Evolutionary conservation across 2,329 filamentous ascomycete genomes (phyloP), one percentile per base, ranked within the genome.

Genomic region (Fusarium sp.): DNA sequence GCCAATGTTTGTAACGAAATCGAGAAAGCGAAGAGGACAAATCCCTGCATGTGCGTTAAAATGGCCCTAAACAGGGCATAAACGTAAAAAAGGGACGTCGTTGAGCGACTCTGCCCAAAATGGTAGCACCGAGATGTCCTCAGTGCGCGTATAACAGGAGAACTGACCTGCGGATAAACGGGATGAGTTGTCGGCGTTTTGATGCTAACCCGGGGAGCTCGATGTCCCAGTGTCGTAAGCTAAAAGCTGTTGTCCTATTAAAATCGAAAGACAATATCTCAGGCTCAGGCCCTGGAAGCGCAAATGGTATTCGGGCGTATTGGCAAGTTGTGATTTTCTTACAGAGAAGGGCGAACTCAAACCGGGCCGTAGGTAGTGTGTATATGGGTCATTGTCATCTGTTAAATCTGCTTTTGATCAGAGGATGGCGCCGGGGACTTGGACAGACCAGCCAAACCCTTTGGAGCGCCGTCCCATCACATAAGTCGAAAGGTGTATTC

Each of bases 401-500:
- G 12, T 5, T 6, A 20, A 20, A 2, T 33, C 8, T 33, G n/a
- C 14, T 11, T 12, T 9, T 33, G 12, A 5, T 20, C 16, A 15
- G 48, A 51, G 6, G 5, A 8, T 8, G 13, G 30, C 8, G 3
- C 18, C 16, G 8, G 48, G 20, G n/a, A 26, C 16, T 51, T 15
- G 13, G 12, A 7, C 9, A 51, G 48, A 33, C 6, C 13, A 35
- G 16, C 30, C n/a, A 24, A 33, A 14, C 3, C n/a, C 9, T 8
- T 15, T 15, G 30, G 16, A 6, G 7, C n/a, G 7, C n/a, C 9
- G 31, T 26, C 4, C 24, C 20, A 7, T 13, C 10, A 38, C 6
- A 16, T 11, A 42, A 15, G 31, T 22, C 4, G 20, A 53, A 41
- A 74, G 41, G 62, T 45, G 24, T 61, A 51, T 36, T 57, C 54